Percentiles rank a stretch among this genome's conserved stretches.
phyloP scores from a whole-genome alignment of 78 protist species.

The Reticulomyxa filosa region DNA sequence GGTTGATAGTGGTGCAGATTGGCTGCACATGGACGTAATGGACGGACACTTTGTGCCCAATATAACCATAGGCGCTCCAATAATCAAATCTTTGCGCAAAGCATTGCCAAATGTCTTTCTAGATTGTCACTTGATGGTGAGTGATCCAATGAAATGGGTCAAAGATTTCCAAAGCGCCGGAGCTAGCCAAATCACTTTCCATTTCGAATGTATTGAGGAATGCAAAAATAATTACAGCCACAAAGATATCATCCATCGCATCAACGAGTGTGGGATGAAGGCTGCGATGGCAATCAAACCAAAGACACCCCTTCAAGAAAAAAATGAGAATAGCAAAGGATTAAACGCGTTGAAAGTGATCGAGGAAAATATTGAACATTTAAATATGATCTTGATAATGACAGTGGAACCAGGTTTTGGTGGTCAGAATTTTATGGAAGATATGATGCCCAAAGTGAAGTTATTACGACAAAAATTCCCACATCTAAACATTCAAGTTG shows the following conservation, averaged over 20 bases:
- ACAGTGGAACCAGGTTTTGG: constrained; percentile 49
- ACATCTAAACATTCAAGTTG: constrained; percentile 32
- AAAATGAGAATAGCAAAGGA: background rate
- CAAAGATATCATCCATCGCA: background rate
- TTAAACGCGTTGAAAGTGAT: background rate
- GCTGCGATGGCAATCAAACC: constrained; percentile 27
- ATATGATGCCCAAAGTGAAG: constrained; percentile 11
- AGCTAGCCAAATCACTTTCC: constrained; percentile 28
- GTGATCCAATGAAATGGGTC: background rate
- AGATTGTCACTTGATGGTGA: constrained; percentile 43
- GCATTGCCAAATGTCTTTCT: background rate
- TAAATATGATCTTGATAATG: constrained; percentile 32
- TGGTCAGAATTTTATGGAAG: constrained; percentile 23
- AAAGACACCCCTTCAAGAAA: constrained; percentile 4
- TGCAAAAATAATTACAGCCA: background rate
- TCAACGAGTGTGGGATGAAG: constrained; percentile 17
- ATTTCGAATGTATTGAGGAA: constrained; percentile 3
- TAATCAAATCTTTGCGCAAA: constrained; percentile 12
- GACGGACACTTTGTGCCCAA: constrained; percentile 42
- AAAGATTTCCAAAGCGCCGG: constrained; percentile 7
- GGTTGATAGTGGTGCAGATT: constrained; percentile 25
- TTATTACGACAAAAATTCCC: background rate
- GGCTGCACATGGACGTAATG: constrained; percentile 45
- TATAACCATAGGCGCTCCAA: constrained; percentile 37
- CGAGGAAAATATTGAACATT: background rate